phyloP scores from a whole-genome alignment of 225 moss, liverwort and hornwort species.

The Neckera pumila region DNA sequence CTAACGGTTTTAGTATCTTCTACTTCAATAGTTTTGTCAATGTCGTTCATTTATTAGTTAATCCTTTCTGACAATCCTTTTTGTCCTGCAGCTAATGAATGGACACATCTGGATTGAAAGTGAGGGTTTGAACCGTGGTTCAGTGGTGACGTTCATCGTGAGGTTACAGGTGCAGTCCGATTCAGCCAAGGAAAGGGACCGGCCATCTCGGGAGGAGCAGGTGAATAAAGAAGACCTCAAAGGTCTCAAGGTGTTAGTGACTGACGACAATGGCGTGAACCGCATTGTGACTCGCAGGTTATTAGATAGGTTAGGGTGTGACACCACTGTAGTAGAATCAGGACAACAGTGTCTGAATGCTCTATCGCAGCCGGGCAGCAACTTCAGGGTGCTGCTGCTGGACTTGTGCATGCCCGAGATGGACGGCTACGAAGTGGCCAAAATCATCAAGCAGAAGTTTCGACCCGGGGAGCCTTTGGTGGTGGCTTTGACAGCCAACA shows the following conservation, averaged over 20 bases:
- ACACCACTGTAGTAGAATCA: constrained; percentile 47
- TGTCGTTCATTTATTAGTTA: background rate
- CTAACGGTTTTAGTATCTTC: background rate
- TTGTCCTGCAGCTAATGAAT: constrained; percentile 42
- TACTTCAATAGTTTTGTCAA: background rate
- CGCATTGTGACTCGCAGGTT: constrained; percentile 50
- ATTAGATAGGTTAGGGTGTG: constrained; percentile 37
- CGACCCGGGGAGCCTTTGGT: constrained; percentile 43
- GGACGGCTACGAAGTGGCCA: constrained; percentile 66
- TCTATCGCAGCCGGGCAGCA: constrained; percentile 36
- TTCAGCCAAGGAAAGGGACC: constrained; percentile 22
- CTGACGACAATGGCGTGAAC: constrained; percentile 67
- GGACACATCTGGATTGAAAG: constrained; percentile 64
- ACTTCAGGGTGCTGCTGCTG: constrained; percentile 37
- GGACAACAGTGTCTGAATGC: constrained; percentile 40
- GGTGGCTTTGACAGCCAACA: constrained; percentile 58
- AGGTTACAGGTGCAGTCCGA: constrained; percentile 36
- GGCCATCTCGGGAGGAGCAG: constrained; percentile 27
- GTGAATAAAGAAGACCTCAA: constrained; percentile 33
- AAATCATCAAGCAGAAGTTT: constrained; percentile 49
- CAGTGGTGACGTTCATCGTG: constrained; percentile 45
- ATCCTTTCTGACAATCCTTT: background rate
- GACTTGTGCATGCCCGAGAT: constrained; percentile 77
- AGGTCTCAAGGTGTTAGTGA: constrained; percentile 52
- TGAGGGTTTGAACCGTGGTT: constrained; percentile 42